These are phyloP conservation scores for Xylariaceae sp. DNA, from an alignment of 2,329 filamentous ascomycete genomes.

Conservation along the genomic window DNA sequence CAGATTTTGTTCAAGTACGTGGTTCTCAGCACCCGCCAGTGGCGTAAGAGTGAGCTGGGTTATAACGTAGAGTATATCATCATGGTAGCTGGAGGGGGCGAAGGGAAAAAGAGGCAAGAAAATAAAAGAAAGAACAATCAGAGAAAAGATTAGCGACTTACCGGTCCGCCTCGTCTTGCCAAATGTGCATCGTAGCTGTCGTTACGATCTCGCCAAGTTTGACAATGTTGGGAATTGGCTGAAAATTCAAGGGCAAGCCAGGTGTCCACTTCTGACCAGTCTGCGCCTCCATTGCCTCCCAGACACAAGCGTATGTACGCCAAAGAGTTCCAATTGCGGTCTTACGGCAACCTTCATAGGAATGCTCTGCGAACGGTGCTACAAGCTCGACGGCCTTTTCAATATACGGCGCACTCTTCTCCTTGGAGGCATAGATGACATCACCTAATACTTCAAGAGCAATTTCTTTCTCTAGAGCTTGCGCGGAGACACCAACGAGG, in stretches of 20 bases:
- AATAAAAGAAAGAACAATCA: slow-evolving; percentile 31
- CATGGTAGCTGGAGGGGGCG: slow-evolving; percentile 44
- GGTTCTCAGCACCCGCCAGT: slow-evolving; percentile 82
- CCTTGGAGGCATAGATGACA: slow-evolving; percentile 69
- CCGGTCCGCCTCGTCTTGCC: slow-evolving; percentile 89
- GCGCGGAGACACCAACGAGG: slow-evolving; percentile 75
- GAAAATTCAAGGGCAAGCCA: slow-evolving; percentile 74
- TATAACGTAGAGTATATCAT: slow-evolving; percentile 88
- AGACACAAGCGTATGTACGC: slow-evolving; percentile 88
- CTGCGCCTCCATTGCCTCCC: slow-evolving; percentile 76
- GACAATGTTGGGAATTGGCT: slow-evolving; percentile 71
- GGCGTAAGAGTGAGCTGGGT: slow-evolving; percentile 99
- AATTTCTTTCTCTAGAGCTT: slow-evolving; percentile 95
- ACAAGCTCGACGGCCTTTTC: slow-evolving; percentile 82
- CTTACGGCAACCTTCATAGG: slow-evolving; percentile 90
- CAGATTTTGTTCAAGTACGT: slow-evolving; percentile 55
- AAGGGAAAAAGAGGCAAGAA: slow-evolving; percentile 15
- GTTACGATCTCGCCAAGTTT: slow-evolving; percentile 84
- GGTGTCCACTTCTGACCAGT: slow-evolving; percentile 79
- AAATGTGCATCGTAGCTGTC: slow-evolving; percentile 75
- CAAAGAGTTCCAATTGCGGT: slow-evolving; percentile 86
- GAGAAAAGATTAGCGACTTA: slow-evolving; percentile 49
- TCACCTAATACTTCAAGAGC: slow-evolving; percentile 93
- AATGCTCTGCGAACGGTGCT: slow-evolving; percentile 76
- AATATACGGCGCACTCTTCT: slow-evolving; percentile 56